These are phyloP conservation scores for Saccharomyces mikatae DNA, from an alignment of 805 yeast species.

Conservation along the genomic window DNA sequence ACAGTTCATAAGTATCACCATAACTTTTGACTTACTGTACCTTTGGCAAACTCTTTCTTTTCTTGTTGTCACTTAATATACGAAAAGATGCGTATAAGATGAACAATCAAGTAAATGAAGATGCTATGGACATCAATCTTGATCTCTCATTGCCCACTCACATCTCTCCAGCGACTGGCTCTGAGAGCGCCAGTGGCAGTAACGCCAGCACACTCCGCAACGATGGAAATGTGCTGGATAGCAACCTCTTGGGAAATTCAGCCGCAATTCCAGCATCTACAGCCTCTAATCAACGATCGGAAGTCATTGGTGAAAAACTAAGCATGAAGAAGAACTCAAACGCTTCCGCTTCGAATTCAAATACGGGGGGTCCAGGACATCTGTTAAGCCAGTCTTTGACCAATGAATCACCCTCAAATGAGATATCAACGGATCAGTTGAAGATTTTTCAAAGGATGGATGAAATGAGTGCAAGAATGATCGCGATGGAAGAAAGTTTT, in stretches of 20 bases:
- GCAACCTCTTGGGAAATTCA: not conserved
- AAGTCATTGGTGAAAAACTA: not conserved
- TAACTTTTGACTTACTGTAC: too few relatives aligned
- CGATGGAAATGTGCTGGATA: not conserved
- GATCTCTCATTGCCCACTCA: not conserved
- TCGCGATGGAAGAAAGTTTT: constrained; percentile 27
- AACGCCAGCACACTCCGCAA: not conserved
- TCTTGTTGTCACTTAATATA: not conserved
- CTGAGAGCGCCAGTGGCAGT: not conserved
- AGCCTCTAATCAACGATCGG: not conserved
- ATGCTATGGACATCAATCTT: not conserved
- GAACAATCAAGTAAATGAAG: not conserved
- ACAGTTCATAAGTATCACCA: not conserved
- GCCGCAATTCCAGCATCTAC: not conserved
- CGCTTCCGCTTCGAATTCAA: not conserved
- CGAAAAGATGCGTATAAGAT: not conserved
- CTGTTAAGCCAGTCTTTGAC: not conserved
- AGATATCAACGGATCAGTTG: constrained; percentile 5
- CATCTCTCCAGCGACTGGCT: not conserved
- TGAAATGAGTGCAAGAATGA: constrained; percentile 25
- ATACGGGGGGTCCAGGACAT: not conserved
- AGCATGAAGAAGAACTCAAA: not conserved
- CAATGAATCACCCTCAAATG: not conserved
- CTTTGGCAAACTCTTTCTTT: not conserved
- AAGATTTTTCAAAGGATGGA: constrained; percentile 29